Evolutionary conservation across 2,329 filamentous ascomycete species (phyloP).

Genomic region (Akanthomyces dipterigenus): DNA sequence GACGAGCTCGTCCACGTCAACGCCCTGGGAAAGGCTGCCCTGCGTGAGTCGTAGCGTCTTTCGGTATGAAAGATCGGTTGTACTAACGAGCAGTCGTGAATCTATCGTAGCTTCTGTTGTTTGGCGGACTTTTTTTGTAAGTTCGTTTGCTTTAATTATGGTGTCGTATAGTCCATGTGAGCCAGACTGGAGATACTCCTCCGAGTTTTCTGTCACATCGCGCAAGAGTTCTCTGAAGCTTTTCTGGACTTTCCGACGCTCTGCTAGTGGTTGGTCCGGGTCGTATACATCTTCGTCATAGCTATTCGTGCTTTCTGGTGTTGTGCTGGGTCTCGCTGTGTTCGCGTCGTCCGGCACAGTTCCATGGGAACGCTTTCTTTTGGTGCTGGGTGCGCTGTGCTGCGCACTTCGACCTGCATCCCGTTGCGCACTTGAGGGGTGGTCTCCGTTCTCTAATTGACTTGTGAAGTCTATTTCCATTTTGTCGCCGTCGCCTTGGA

Average conservation of each 20-base stretch:
- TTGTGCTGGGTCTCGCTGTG: constrained; percentile 5
- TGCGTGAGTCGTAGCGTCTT: constrained; percentile 69
- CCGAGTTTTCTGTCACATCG: constrained; percentile 57
- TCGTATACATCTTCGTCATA: constrained; percentile 54
- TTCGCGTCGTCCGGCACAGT: constrained; percentile 15
- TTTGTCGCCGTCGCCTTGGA: background rate
- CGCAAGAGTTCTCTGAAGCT: constrained; percentile 62
- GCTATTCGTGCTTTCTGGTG: constrained; percentile 14
- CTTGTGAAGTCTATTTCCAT: background rate
- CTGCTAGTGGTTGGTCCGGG: constrained; percentile 71
- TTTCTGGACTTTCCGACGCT: constrained; percentile 65
- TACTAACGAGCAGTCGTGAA: constrained; percentile 73
- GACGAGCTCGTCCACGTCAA: constrained; percentile 89
- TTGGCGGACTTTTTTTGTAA: constrained; percentile 68
- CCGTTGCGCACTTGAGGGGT: background rate
- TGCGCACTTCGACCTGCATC: background rate
- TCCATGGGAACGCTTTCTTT: constrained; percentile 11
- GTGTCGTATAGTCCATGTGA: constrained; percentile 60
- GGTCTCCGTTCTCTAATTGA: background rate
- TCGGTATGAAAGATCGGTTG: constrained; percentile 73
- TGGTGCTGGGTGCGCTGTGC: constrained; percentile 27
- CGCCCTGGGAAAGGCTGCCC: constrained; percentile 64
- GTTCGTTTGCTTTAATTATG: constrained; percentile 57
- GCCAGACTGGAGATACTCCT: constrained; percentile 61
- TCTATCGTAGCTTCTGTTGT: constrained; percentile 88